phyloP scores from a whole-genome alignment of 1,284 basidiomycete genomes.

The Moesziomyces antarcticus region DNA sequence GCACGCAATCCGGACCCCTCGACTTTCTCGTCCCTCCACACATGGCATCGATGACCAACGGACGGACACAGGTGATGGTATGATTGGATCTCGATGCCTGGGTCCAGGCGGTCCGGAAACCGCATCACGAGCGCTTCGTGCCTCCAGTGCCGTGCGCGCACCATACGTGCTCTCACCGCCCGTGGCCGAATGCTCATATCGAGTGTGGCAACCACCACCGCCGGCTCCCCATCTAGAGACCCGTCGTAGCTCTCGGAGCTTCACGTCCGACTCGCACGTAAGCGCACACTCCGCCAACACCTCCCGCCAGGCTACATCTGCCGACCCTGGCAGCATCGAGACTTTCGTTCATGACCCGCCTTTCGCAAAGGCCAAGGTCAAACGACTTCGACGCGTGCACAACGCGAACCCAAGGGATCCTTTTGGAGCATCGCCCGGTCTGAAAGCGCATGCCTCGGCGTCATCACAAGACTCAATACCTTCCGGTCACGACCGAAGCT shows the following conservation, averaged over 20 bases:
- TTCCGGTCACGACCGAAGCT: too few relatives aligned
- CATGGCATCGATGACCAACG: conserved; percentile 16
- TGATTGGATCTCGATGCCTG: conserved; percentile 43
- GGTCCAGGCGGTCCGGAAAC: conserved; percentile 24
- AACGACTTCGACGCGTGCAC: conserved; percentile 16
- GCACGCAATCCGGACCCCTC: not conserved
- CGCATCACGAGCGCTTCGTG: conserved; percentile 18
- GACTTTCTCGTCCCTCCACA: not conserved
- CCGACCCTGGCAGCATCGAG: conserved; percentile 22
- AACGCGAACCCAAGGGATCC: not conserved
- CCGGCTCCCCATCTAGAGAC: not conserved
- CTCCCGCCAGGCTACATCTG: conserved; percentile 4
- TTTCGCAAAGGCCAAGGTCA: conserved; percentile 16
- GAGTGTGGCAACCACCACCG: conserved; percentile 18
- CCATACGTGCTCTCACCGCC: conserved; percentile 5
- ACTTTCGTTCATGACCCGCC: conserved; percentile 21
- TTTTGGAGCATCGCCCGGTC: not conserved
- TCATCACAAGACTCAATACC: not conserved
- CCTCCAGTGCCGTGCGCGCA: conserved; percentile 1
- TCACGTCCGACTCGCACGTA: conserved; percentile 3
- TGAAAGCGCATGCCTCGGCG: not conserved
- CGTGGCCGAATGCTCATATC: conserved; percentile 36
- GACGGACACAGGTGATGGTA: conserved; percentile 29
- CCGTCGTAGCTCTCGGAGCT: conserved; percentile 1
- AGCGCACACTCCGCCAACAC: not conserved